Conservation (phyloP, 768 basidiomycete species). For the Trametes coccinea region DNA sequence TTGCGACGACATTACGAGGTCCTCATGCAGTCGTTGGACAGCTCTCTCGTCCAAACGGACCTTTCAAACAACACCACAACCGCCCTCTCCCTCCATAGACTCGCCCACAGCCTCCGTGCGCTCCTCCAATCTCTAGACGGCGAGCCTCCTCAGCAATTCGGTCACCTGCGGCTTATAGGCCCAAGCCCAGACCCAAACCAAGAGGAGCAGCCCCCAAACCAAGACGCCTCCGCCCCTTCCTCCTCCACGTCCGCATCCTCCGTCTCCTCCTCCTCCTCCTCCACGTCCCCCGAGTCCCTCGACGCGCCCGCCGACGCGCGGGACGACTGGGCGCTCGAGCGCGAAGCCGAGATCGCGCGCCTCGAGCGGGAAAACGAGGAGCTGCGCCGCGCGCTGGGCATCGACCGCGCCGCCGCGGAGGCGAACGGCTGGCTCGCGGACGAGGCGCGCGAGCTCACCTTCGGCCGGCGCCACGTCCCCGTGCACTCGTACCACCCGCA, state of each 20-base stretch:
- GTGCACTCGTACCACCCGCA: conserved; percentile 10
- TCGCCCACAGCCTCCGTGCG: conserved; percentile 68
- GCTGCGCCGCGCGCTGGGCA: conserved; percentile 72
- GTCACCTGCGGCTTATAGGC: background rate
- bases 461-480: conserved; percentile 19
- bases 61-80: conserved; percentile 60
- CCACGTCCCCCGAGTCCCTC: conserved; percentile 44
- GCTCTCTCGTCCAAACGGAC: conserved; percentile 54
- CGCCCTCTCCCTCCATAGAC: conserved; percentile 66
- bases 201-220: background rate
- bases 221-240: conserved; percentile 13
- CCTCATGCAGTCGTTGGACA: conserved; percentile 68
- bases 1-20: conserved; percentile 89
- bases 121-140: conserved; percentile 72
- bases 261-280: conserved; percentile 30
- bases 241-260: conserved; percentile 33
- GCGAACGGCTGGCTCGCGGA: conserved; percentile 51
- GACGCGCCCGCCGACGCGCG: conserved; percentile 43
- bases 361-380: conserved; percentile 82
- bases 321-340: conserved; percentile 83
- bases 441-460: conserved; percentile 43
- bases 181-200: conserved; percentile 2
- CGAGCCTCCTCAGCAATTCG: conserved; percentile 40
- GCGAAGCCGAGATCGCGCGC: conserved; percentile 84
- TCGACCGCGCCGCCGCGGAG: conserved; percentile 58